These are phyloP conservation scores for Tilletia horrida DNA, from an alignment of 1,284 basidiomycete species.

Conservation along the genomic window DNA sequence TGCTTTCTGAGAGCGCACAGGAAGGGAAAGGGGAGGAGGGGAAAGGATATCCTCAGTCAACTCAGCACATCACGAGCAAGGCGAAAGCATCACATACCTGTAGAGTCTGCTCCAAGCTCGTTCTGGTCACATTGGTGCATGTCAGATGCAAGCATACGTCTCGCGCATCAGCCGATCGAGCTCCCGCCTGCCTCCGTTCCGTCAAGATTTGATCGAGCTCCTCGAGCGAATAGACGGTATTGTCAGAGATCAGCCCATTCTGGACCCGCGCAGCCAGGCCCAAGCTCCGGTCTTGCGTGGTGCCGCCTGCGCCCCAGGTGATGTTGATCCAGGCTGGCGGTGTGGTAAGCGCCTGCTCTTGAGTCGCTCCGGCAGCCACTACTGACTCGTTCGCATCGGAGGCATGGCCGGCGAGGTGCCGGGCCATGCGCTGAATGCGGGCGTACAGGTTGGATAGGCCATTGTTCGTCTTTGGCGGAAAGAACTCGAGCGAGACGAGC, in stretches of 20 bases:
- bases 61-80: not conserved
- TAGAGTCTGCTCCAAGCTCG: constrained; percentile 70
- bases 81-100: constrained; percentile 63
- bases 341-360: not conserved
- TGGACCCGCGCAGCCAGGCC: constrained; percentile 63
- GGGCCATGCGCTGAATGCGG: constrained; percentile 61
- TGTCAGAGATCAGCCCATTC: constrained; percentile 30
- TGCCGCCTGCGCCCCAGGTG: constrained; percentile 96
- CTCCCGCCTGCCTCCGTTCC: not conserved
- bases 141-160: constrained; percentile 91
- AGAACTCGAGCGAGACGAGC: constrained; percentile 90
- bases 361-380: not conserved
- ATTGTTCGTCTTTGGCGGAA: constrained; percentile 87
- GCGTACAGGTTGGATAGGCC: constrained; percentile 66
- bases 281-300: constrained; percentile 79
- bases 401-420: constrained; percentile 59
- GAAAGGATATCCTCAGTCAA: not conserved
- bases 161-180: constrained; percentile 63
- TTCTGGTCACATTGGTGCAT: constrained; percentile 87
- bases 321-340: constrained; percentile 62
- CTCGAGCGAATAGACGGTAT: not conserved
- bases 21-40: too few species aligned
- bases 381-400: not conserved
- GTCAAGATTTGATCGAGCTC: constrained; percentile 1
- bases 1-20: constrained; percentile 68